Base-by-base conservation (phyloP, 768 basidiomycete species). In the Imleria badia region DNA sequence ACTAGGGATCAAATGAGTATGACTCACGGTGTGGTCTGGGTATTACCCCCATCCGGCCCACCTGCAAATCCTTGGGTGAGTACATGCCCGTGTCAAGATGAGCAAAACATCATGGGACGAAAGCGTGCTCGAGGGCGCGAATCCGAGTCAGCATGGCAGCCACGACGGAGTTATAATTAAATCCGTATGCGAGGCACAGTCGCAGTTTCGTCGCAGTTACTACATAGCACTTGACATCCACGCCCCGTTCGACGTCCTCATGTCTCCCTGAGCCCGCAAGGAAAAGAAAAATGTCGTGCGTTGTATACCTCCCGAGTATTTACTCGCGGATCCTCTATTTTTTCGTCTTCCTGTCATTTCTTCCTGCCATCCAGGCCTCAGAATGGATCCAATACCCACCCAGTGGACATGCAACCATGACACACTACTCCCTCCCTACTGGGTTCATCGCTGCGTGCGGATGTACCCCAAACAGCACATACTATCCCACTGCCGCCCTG, bases 401-500 rank as follows among this genome's bases (percentile, higher is more conserved):
- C 11, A 66, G 74, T 45, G 89, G 91, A 33, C 73, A 75, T 38
- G 91, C 89, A 15, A 89, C 89, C 13, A 76, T 93, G 74, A 90
- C 89, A n/a, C 85, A 91, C 66, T 91, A 92, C 66, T 72, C 69
- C 38, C 69, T 83, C 9, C 81, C 74, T 56, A 49, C 66, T 14
- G 63, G 68, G 26, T 73, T 72, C 53, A 64, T 91, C 56, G 87
- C 89, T 23, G 76, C 86, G 1, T 92, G 91, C 63, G 91, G 91
- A 52, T 94, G 91, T 67, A 84, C 83, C 2, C 78, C 79, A 10
- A 74, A 76, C 43, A 86, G 84, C 56, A 85, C 83, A 29, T 64
- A 72, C 47, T 90, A 85, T 61, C 90, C 91, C 7, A 93, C 90
- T 2, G 91, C 86, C 11, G 91, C 91, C 10, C 70, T 93, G 55